phyloP scores from a whole-genome alignment of 2,329 filamentous ascomycete genomes.

The Trichoderma oligosporum region DNA sequence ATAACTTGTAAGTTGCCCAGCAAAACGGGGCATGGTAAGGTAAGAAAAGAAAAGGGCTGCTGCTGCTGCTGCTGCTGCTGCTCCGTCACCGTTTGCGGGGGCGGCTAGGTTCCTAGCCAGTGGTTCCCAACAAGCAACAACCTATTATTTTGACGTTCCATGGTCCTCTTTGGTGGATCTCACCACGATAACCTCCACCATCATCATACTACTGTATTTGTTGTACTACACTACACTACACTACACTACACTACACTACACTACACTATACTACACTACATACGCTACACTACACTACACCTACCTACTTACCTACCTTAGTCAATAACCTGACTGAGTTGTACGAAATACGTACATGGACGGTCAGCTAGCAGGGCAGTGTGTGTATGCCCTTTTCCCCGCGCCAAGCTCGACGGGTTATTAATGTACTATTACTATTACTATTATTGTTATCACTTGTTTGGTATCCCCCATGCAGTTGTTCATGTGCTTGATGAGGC shows the following conservation, averaged over 20 bases:
- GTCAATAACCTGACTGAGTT: too few relatives aligned
- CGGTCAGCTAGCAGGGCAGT: too few relatives aligned
- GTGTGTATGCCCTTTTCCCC: too few relatives aligned
- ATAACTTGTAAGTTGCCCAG: not conserved
- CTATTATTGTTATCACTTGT: too few relatives aligned
- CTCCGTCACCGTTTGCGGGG: not conserved
- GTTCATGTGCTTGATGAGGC: conserved; percentile 12
- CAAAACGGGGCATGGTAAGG: not conserved
- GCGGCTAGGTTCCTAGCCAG: not conserved
- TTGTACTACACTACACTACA: not conserved
- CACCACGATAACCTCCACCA: conserved; percentile 14
- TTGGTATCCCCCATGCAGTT: not conserved
- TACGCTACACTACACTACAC: too few relatives aligned
- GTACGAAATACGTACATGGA: too few relatives aligned
- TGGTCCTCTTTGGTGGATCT: conserved; percentile 19
- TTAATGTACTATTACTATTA: too few relatives aligned
- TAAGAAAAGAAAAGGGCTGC: not conserved
- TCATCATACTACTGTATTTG: not conserved
- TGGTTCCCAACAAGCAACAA: not conserved
- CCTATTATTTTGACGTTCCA: too few relatives aligned
- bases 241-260: not conserved
- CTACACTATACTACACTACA: too few relatives aligned
- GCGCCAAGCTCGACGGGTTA: conserved; percentile 17
- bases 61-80: not conserved
- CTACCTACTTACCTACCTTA: too few relatives aligned